phyloP scores from a whole-genome alignment of 306 rosid species.

The Spatholobus suberectus region DNA sequence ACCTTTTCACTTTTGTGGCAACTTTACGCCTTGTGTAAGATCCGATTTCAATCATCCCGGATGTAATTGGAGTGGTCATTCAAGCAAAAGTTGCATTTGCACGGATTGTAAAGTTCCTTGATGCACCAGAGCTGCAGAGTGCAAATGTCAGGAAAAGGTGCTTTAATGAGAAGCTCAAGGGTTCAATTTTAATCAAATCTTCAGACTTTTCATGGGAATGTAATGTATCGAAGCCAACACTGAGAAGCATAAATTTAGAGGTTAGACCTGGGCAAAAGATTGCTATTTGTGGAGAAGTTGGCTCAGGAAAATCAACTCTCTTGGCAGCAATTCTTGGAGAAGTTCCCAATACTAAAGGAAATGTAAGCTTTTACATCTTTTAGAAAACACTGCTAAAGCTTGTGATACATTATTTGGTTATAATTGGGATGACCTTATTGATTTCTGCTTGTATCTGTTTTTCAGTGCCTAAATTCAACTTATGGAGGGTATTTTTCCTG shows the following conservation, averaged over 20 bases:
- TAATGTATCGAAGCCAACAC: conserved; percentile 52
- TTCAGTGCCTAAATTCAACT: neutral
- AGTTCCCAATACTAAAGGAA: conserved; percentile 59
- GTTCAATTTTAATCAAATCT: conserved; percentile 50
- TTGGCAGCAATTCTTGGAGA: conserved; percentile 74
- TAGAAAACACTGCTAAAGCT: neutral
- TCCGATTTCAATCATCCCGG: conserved; percentile 61
- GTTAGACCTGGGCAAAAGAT: conserved; percentile 62
- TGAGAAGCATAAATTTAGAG: conserved; percentile 58
- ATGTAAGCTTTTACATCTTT: conserved; percentile 46
- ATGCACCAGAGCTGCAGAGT: conserved; percentile 66
- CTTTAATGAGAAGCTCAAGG: conserved; percentile 26
- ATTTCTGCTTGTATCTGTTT: neutral
- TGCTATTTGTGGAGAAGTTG: conserved; percentile 84
- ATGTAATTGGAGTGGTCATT: conserved; percentile 65
- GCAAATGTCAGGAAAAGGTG: conserved; percentile 28
- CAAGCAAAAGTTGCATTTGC: conserved; percentile 71
- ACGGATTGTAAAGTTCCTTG: conserved; percentile 62
- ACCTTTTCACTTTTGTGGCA: conserved; percentile 76
- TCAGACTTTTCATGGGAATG: conserved; percentile 74
- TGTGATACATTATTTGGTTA: neutral
- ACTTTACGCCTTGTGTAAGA: conserved; percentile 78
- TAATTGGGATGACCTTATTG: neutral
- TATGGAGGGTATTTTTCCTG: neutral
- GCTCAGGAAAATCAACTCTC: conserved; percentile 79